These are phyloP conservation scores for Chaetomiaceae sp. DNA, from an alignment of 2,329 filamentous ascomycete genomes.

Conservation along the genomic window DNA sequence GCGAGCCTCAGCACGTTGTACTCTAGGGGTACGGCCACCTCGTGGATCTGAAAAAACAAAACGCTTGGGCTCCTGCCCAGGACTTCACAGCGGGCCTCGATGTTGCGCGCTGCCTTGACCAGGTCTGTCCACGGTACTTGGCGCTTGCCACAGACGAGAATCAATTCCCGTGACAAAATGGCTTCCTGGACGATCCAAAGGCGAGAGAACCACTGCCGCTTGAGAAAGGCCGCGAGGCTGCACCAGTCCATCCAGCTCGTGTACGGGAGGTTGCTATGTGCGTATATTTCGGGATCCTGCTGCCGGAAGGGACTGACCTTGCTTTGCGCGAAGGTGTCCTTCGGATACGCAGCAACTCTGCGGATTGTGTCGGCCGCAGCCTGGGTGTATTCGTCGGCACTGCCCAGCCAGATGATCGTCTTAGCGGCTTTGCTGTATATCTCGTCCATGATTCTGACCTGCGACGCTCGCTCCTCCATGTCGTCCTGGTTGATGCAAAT, in stretches of 20 bases:
- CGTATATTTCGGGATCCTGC: slow-evolving; percentile 6
- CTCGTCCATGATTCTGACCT: slow-evolving; percentile 16
- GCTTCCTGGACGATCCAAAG: slow-evolving; percentile 17
- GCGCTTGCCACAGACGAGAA: slow-evolving; percentile 9
- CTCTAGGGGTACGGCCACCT: slow-evolving; percentile 15
- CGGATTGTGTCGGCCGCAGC: slow-evolving; percentile 4
- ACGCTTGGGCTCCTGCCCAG: slow-evolving; percentile 13
- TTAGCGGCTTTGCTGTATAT: slow-evolving; percentile 8
- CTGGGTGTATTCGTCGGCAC: slow-evolving; percentile 7
- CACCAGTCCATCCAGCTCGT: slow-evolving; percentile 16
- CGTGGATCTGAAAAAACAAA: slow-evolving; percentile 12
- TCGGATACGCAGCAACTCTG: slow-evolving; percentile 6
- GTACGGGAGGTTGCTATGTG: slow-evolving; percentile 1
- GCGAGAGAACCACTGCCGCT: slow-evolving; percentile 17
- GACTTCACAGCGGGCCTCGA: slow-evolving; percentile 11
- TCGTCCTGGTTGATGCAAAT: slow-evolving; percentile 16
- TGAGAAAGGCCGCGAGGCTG: slow-evolving; percentile 15
- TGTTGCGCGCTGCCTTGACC: slow-evolving; percentile 6
- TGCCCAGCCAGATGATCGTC: slow-evolving; percentile 15
- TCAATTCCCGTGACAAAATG: slow-evolving; percentile 7
- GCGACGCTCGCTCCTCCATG: slow-evolving; percentile 7
- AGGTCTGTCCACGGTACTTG: slow-evolving; percentile 5
- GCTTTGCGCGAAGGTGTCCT: slow-evolving; percentile 1
- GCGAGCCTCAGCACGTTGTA: slow-evolving; percentile 12
- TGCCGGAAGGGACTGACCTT: slow-evolving; percentile 5